phyloP scores from a whole-genome alignment of 495 filamentous ascomycete species.

The Cenococcum geophilum region DNA sequence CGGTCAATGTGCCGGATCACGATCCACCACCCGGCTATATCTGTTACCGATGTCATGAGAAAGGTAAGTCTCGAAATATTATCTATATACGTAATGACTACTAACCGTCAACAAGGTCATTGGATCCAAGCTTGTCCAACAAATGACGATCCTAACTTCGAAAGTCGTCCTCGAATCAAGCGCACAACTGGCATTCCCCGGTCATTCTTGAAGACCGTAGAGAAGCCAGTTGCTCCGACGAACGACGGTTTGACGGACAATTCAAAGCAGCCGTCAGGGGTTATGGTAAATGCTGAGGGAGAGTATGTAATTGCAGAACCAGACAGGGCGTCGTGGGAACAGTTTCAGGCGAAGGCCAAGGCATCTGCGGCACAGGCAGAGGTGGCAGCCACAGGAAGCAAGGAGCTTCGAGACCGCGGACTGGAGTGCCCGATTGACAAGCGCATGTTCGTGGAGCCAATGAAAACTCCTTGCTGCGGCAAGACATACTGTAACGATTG shows the following conservation, averaged over 20 bases:
- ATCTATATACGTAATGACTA: no score
- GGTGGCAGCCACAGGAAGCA: conserved; percentile 63
- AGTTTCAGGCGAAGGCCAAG: conserved; percentile 89
- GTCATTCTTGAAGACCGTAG: conserved; percentile 87
- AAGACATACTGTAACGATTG: conserved; percentile 98
- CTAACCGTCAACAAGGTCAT: conserved; percentile 47
- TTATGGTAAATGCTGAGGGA: conserved; percentile 97
- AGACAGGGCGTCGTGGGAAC: conserved; percentile 91
- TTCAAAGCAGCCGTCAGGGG: conserved; percentile 67
- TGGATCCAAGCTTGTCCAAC: conserved; percentile 98
- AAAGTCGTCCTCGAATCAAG: conserved; percentile 84
- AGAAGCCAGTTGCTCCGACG: conserved; percentile 68
- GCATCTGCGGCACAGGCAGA: conserved; percentile 72
- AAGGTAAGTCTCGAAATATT: conserved; percentile 42
- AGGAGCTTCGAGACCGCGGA: conserved; percentile 75
- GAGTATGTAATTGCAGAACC: conserved; percentile 93
- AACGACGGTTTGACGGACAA: conserved; percentile 70
- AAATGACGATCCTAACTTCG: conserved; percentile 92
- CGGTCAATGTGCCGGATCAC: conserved; percentile 76
- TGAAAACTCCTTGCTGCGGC: conserved; percentile 95
- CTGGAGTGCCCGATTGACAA: conserved; percentile 93
- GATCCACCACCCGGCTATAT: conserved; percentile 88
- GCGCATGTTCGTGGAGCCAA: conserved; percentile 92
- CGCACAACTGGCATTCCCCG: conserved; percentile 92
- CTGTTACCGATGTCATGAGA: conserved; percentile 96